phyloP scores from a whole-genome alignment of 306 rosid species.

The Cucurbita pepo region DNA sequence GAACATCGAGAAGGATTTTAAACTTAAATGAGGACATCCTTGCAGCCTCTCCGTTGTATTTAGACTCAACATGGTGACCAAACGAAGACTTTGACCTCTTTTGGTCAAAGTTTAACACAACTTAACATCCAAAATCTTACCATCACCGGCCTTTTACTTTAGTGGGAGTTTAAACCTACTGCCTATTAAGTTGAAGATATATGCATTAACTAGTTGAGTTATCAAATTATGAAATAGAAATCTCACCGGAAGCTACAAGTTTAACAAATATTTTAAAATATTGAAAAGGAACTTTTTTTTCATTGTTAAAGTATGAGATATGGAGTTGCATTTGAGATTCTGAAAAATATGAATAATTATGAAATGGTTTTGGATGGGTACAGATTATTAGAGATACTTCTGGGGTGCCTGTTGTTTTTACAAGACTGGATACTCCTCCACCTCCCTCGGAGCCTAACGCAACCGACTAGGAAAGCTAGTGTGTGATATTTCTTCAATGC shows the following conservation, averaged over 20 bases:
- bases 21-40: not conserved
- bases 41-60: not conserved
- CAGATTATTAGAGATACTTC: conserved; percentile 73
- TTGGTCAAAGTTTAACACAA: not conserved
- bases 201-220: too few relatives aligned
- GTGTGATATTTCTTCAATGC: conserved; percentile 6
- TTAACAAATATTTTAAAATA: too few relatives aligned
- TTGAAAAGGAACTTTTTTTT: not conserved
- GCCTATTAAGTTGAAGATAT: too few relatives aligned
- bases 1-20: not conserved
- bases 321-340: not conserved
- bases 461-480: conserved; percentile 62
- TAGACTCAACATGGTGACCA: not conserved
- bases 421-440: conserved; percentile 49
- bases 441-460: conserved; percentile 30
- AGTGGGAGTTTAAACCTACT: too few relatives aligned
- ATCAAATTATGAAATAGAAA: not conserved
- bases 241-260: too few relatives aligned
- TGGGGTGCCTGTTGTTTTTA: conserved; percentile 84
- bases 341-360: conserved; percentile 7
- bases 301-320: not conserved
- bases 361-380: conserved; percentile 19
- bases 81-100: not conserved
- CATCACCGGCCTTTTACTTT: not conserved
- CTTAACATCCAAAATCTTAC: not conserved